phyloP scores from a whole-genome alignment of 2,329 filamentous ascomycete species.

The Colletotrichum godetiae region DNA sequence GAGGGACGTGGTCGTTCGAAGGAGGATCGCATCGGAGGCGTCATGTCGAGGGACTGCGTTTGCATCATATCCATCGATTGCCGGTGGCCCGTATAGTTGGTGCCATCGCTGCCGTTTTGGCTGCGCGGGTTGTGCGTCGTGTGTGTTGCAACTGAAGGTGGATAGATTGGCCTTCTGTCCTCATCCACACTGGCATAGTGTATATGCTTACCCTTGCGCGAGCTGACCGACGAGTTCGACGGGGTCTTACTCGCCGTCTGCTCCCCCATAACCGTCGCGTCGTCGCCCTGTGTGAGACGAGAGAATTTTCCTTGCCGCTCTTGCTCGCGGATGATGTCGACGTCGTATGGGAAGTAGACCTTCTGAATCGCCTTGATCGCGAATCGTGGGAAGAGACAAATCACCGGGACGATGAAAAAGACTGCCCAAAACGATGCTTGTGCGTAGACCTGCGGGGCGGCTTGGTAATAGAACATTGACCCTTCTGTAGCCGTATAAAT shows the following conservation, averaged over 20 bases:
- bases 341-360: conserved; percentile 90
- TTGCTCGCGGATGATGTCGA: conserved; percentile 96
- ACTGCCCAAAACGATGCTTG: conserved; percentile 89
- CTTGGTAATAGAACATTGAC: conserved; percentile 72
- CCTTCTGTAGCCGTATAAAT: conserved; percentile 71
- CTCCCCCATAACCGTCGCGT: conserved; percentile 29
- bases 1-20: conserved; percentile 58
- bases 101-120: conserved; percentile 93
- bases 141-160: conserved; percentile 85
- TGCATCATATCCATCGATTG: conserved; percentile 64
- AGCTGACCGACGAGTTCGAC: conserved; percentile 70
- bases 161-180: conserved; percentile 92
- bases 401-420: conserved; percentile 80
- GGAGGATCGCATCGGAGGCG: conserved; percentile 40
- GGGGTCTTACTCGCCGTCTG: conserved; percentile 43
- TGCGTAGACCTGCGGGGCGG: conserved; percentile 82
- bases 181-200: conserved; percentile 79
- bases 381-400: conserved; percentile 90
- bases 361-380: conserved; percentile 90
- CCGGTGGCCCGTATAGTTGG: conserved; percentile 82
- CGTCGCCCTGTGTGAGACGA: conserved; percentile 64
- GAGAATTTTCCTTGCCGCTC: conserved; percentile 85
- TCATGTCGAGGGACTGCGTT: conserved; percentile 37
- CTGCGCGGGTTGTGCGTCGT: conserved; percentile 84
- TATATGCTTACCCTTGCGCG: conserved; percentile 66